These are phyloP conservation scores for Litsea cubeba DNA, from an alignment of 164 flowering plant genomes.

Conservation along the genomic window DNA sequence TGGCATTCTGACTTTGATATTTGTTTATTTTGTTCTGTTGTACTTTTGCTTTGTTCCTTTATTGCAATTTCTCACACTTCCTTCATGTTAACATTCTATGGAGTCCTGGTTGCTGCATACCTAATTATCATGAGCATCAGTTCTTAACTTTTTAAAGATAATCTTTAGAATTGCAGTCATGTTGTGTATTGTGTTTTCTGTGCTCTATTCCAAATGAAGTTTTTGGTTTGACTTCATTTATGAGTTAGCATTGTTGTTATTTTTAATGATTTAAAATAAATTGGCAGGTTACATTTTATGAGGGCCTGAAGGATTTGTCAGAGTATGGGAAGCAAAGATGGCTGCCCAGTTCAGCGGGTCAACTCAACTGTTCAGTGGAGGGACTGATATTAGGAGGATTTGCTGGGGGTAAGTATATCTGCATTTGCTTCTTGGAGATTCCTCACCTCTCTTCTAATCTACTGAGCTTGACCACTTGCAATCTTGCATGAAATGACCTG, in stretches of 20 bases:
- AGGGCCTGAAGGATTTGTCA: constrained; percentile 61
- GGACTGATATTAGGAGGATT: constrained; percentile 85
- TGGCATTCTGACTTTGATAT: not conserved
- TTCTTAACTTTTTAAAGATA: not conserved
- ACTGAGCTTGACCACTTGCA: not conserved
- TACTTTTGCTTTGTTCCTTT: not conserved
- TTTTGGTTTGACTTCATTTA: not conserved
- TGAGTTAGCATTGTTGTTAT: not conserved
- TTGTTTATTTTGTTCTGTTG: not conserved
- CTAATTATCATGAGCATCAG: not conserved
- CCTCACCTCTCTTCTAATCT: not conserved
- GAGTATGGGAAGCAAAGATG: constrained; percentile 57
- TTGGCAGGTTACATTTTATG: constrained; percentile 77
- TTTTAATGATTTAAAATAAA: not conserved
- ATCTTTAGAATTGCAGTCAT: no score
- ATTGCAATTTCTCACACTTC: no score
- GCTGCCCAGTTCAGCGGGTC: constrained; percentile 27
- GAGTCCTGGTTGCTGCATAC: not conserved
- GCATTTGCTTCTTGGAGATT: constrained; percentile 2
- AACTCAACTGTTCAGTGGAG: constrained; percentile 50
- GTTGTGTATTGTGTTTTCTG: no score
- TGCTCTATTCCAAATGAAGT: no score
- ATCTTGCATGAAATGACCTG: not conserved
- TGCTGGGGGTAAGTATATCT: constrained; percentile 72
- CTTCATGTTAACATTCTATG: no score